Base-by-base conservation (phyloP, 495 filamentous ascomycete genomes). In the Xylaria scruposa region DNA sequence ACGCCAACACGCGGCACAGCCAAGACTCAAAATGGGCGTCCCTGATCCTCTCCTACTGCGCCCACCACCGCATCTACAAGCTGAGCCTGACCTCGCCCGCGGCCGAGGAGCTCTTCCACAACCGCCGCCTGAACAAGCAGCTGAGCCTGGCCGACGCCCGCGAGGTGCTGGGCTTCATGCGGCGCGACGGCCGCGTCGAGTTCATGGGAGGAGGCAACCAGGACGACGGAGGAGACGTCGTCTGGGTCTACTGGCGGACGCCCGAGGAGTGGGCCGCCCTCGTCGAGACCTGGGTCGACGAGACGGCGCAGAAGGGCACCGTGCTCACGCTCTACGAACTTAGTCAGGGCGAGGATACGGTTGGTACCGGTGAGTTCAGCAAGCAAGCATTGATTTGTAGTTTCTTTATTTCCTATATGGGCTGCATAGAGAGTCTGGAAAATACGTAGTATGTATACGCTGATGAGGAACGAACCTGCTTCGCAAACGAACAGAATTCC, bases 41-140 rank as follows among this genome's bases (percentile, higher is more conserved):
- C n/a, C 88, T 97, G 21, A 90, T 99, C 76, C 93, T 92, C 70
- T 75, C 90, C 75, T 99, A 96, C 90, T 94, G 93, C 80, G 88
- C 89, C 0, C 86, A 91, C 79, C 88, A 95, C 81, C 89, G 86
- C 51, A 78, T 92, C 75, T 97, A 88, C 85, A 87, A 88, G 40
- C 86, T 98, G 38, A 84, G 90, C 3, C 83, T 96, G 15, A 84
- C 92, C 26, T 65, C 68, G 31, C 29, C 68, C 13, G 10, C 59
- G n/a, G 72, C 78, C 19, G 75, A 77, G 21, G 79, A 80, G 33
- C 80, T 88, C 7, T 92, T 92, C 83, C 63, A 78, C 75, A 91
- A 91, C 81, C 59, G 72, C 5, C 46, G 60, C 0, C 72, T 91
- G 24, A 73, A 79, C 75, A 90, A 91, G 61, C 83, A 88, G 0